Conservation (phyloP, 805 yeast genomes). For the Saturnispora sanitii region DNA sequence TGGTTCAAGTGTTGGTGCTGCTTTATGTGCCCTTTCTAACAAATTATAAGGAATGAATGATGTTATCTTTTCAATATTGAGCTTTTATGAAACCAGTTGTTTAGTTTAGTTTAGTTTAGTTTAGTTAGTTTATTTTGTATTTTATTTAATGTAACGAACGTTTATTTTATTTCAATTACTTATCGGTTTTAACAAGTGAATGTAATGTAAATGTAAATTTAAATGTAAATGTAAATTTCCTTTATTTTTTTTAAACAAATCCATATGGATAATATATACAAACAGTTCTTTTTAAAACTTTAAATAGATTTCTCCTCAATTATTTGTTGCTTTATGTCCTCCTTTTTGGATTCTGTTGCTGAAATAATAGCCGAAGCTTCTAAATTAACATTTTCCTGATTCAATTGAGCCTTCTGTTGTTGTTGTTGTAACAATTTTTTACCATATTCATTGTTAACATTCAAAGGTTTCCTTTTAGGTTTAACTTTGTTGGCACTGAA, state of each 20-base stretch:
- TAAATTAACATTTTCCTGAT: background rate
- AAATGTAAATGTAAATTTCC: too few relatives aligned
- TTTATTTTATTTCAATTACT: too few relatives aligned
- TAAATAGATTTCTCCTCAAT: too few relatives aligned
- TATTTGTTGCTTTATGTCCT: background rate
- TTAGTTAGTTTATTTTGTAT: background rate
- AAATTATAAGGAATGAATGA: background rate
- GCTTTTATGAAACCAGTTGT: too few relatives aligned
- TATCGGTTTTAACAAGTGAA: too few relatives aligned
- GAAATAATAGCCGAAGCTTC: background rate
- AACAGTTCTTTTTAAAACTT: too few relatives aligned
- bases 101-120: background rate
- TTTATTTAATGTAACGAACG: too few relatives aligned
- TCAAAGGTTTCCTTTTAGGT: constrained; percentile 2
- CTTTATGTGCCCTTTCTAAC: constrained; percentile 61
- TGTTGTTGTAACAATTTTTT: constrained; percentile 6
- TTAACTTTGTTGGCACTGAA: too few relatives aligned
- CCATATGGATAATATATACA: too few relatives aligned
- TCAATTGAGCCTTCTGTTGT: background rate
- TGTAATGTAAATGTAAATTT: too few relatives aligned
- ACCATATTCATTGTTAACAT: constrained; percentile 12
- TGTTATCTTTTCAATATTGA: too few relatives aligned
- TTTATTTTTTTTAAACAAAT: too few relatives aligned
- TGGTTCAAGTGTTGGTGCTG: constrained; percentile 97
- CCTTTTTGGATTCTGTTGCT: background rate